Base-by-base conservation (phyloP, 352 stramenopile genomes). In the Phytophthora melonis region DNA sequence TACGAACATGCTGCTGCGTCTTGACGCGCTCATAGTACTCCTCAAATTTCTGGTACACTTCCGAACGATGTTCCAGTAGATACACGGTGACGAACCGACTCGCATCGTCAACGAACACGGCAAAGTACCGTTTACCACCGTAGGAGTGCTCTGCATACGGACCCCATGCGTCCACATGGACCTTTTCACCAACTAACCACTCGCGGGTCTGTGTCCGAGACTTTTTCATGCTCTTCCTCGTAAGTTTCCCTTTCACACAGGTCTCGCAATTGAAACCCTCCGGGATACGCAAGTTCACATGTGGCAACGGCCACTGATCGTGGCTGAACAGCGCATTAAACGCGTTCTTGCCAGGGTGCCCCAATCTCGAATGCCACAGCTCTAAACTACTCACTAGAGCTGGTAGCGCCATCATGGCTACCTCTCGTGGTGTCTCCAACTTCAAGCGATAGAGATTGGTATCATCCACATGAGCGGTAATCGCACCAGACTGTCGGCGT, bases 21-120 rank as follows among this genome's bases (percentile, higher is more conserved):
- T 70, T 61, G 3, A 73, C 54, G 13, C 47, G 39, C 10, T 64
- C 21, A 23, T 60, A 63, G 16, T 77, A 77, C 27, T 62, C 21
- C 11, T 62, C 39, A 58, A 73, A 77, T 13, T 68, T 61, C 14
- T 66, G 25, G 45, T 73, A 77, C 5, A 73, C 10, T 25, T 77
- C 70, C 6, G 70, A 70, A 7, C 64, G 58, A 52, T 63, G 25
- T 18, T 67, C 55, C 10, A 77, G 9, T 1, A 67, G 19, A 19
- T 63, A 63, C 21, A 77, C 11, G 45, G 43, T 72, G 2, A 62
- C 56, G 55, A 68, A 71, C 2, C 62, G 47, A 34, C 39, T 70
- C 3, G 63, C 70, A 11, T 76, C 69, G 34, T 77, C 70, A 30
- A 77, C 70, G 23, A 50, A 65, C 5, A 57, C 16, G 2, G 25